Evolutionary conservation across 352 stramenopile species (phyloP), one percentile per base, ranked within the genome.

Genomic region (Phytophthora litchii): DNA sequence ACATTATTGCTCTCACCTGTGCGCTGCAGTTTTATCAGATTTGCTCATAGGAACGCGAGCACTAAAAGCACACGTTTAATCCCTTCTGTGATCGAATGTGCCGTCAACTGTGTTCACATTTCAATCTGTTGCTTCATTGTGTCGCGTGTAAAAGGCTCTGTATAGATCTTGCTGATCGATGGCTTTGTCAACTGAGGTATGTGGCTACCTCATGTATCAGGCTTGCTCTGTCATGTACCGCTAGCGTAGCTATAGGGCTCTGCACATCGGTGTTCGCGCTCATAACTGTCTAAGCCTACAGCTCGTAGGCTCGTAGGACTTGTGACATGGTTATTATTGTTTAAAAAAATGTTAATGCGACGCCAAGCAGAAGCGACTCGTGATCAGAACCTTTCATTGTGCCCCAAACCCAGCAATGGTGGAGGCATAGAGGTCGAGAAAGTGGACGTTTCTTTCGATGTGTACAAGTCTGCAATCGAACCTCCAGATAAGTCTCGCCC

Each of bases 11-110:
- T 57, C 31, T 13, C 29, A 14, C 67, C 65, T n/a, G 60, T 89
- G 68, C 77, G 76, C 54, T 86, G 75, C 70, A 86, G 67, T 91
- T 86, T 86, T 88, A 91, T 91, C 81, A 60, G 67, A 83, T 80
- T 78, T 89, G 81, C 81, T 83, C 43, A 91, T 81, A 91, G 38
- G 34, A 69, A 91, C 75, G 81, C 81, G 81, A 91, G 67, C 78
- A 87, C 79, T 91, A 78, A 91, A 91, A 91, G 81, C 81, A 91
- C 81, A 91, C 81, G 81, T 89, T 91, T 84, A 62, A 74, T 86
- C 76, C 53, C 27, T 41, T 73, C 67, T 41, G 65, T 91, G 79
- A 81, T 83, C 68, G 64, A 91, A 89, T 89, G 81, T 91, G 81
- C 81, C 81, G 81, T 91, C 81, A 91, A 91, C 67, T 84, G 81